A percentile compares a stretch with the other conserved stretches of the same genome.
These are phyloP conservation scores for Coffea eugenioides DNA, from an alignment of 257 asterid genomes.

Conservation along the genomic window DNA sequence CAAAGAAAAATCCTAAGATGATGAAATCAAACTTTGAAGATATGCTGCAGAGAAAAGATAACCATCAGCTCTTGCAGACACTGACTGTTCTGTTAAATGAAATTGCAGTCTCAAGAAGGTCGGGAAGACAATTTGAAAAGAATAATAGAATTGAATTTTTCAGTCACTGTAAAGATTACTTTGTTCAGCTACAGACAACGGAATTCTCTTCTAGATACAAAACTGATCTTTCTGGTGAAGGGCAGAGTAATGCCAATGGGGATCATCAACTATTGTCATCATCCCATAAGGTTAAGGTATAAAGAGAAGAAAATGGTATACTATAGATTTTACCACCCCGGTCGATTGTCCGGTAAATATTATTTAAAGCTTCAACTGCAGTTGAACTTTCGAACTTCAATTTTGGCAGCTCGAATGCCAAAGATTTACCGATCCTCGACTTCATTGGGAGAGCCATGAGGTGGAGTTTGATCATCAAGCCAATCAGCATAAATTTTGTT, in stretches of 20 bases:
- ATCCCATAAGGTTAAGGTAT: not conserved
- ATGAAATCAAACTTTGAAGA: too few relatives aligned
- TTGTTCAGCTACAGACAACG: not conserved
- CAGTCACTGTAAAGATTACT: not conserved
- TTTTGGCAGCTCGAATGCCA: not conserved
- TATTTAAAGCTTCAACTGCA: not conserved
- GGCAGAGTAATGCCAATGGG: slow-evolving; percentile 6
- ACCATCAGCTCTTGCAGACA: not conserved
- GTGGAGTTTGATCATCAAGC: slow-evolving; percentile 58
- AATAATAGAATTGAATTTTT: not conserved
- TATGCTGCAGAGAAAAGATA: not conserved
- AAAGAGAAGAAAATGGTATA: not conserved
- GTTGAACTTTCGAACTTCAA: not conserved
- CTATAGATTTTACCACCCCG: not conserved
- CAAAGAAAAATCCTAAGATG: too few relatives aligned
- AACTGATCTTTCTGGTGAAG: slow-evolving; percentile 4
- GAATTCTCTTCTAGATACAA: not conserved
- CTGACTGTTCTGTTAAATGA: not conserved
- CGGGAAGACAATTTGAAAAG: not conserved
- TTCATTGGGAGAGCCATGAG: slow-evolving; percentile 29
- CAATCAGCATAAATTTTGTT: slow-evolving; percentile 71
- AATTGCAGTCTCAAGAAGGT: not conserved
- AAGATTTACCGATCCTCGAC: slow-evolving; percentile 19
- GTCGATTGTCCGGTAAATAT: not conserved
- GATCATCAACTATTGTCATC: not conserved